phyloP scores from a whole-genome alignment of 2,329 filamentous ascomycete species.

The Paracorniculantispora psalliotae region DNA sequence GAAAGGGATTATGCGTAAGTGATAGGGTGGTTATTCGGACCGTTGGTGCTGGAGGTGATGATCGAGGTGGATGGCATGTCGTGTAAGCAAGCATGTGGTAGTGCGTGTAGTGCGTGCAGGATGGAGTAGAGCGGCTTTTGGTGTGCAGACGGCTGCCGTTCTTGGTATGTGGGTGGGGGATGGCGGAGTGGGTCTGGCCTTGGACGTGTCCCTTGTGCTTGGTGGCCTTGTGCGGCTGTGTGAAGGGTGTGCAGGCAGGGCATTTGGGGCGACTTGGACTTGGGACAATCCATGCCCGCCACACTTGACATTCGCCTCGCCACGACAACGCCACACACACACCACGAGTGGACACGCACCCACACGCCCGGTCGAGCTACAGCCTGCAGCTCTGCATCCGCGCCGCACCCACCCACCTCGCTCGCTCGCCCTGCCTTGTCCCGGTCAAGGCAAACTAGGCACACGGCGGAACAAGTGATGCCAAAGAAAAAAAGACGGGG shows the following conservation, averaged over 20 bases:
- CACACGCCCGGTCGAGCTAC: conserved; percentile 8
- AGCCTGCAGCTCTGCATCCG: conserved; percentile 11
- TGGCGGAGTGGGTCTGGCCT: not conserved
- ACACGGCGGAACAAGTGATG: conserved; percentile 5
- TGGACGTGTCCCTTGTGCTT: too few species aligned
- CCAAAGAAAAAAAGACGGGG: not conserved
- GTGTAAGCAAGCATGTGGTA: conserved; percentile 13
- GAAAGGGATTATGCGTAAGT: too few species aligned
- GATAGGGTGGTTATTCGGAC: not conserved
- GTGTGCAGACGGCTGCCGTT: conserved; percentile 8
- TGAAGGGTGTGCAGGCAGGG: too few species aligned
- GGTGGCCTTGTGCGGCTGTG: too few species aligned
- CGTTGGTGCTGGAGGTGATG: not conserved
- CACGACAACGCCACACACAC: conserved; percentile 6
- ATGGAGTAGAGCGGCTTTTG: not conserved
- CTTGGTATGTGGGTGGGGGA: conserved; percentile 4
- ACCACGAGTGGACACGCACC: not conserved
- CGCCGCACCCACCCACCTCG: conserved; percentile 5
- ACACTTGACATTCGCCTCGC: not conserved
- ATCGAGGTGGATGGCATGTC: conserved; percentile 8
- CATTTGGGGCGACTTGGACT: too few species aligned
- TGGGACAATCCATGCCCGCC: too few species aligned
- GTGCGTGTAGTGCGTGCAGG: not conserved
- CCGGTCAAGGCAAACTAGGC: conserved; percentile 3
- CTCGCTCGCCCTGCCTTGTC: not conserved